Evolutionary conservation across 2,329 filamentous ascomycete species (phyloP).

Genomic region (Penicillium sp.): DNA sequence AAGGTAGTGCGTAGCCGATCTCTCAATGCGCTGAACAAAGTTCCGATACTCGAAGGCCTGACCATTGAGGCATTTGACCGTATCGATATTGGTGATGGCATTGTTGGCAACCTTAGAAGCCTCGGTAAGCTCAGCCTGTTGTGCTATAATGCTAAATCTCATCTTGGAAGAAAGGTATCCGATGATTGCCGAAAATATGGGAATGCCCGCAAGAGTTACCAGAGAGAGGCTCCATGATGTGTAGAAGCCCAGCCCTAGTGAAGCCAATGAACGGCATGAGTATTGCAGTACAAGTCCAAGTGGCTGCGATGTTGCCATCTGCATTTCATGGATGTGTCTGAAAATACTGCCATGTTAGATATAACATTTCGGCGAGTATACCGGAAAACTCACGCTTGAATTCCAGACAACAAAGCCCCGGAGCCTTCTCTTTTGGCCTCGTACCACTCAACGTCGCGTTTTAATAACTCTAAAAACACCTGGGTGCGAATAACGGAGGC

Average conservation of each 20-base stretch:
- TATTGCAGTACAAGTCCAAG: slow-evolving; percentile 69
- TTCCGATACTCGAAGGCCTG: slow-evolving; percentile 65
- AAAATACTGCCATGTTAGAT: background rate
- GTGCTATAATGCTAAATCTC: slow-evolving; percentile 64
- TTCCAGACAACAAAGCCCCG: slow-evolving; percentile 65
- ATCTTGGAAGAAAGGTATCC: slow-evolving; percentile 60
- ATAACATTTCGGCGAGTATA: background rate
- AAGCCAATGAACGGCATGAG: slow-evolving; percentile 61
- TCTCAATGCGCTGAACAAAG: slow-evolving; percentile 59
- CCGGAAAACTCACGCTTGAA: slow-evolving; percentile 65
- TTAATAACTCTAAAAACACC: slow-evolving; percentile 68
- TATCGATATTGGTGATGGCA: slow-evolving; percentile 71
- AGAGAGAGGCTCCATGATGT: slow-evolving; percentile 83
- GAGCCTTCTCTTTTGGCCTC: slow-evolving; percentile 70
- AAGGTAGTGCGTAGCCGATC: slow-evolving; percentile 63
- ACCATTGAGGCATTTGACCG: slow-evolving; percentile 83
- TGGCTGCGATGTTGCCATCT: slow-evolving; percentile 74
- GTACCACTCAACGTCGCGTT: slow-evolving; percentile 77
- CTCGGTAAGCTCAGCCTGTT: slow-evolving; percentile 64
- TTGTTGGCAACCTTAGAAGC: slow-evolving; percentile 71
- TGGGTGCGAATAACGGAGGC: slow-evolving; percentile 62
- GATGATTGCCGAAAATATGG: slow-evolving; percentile 63
- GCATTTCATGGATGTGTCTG: slow-evolving; percentile 79
- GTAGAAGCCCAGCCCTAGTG: slow-evolving; percentile 69
- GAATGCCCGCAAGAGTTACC: slow-evolving; percentile 70